Base-by-base conservation (phyloP, 306 rosid genomes). In the Mimosa bimucronata region DNA sequence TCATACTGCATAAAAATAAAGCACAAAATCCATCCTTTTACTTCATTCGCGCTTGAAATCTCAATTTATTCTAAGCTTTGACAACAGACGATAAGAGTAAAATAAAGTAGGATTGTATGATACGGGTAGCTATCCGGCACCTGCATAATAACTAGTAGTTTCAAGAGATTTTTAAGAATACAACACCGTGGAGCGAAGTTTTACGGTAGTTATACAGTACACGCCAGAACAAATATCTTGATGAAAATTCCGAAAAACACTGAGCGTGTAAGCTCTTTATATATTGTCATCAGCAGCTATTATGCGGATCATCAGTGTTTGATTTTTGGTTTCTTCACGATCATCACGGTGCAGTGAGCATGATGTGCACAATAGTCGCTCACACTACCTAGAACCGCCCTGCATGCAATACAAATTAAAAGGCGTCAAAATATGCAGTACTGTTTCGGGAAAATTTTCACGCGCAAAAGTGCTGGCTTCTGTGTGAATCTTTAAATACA, bases 321-420 rank as follows among this genome's bases (percentile, higher is more conserved):
- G 76, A 5, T 16, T 85, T 91, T 89, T n/a, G 97, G 97, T 87
- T 41, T 89, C 92, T 92, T 92, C 85, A 94, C 96, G 7, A 92
- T 89, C 89, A 89, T 89, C 75, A 94, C 88, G 2, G 89, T 81
- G 89, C 94, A 90, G 79, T 83, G 88, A 76, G 97, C 98, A 77
- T 90, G 92, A 79, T 88, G 96, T 41, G 91, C 83, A 85, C 97
- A 94, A 9, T 90, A 90, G 84, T 92, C 98, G 83, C 98, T 94
- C 15, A 92, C 97, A 73, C 97, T 92, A 3, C 94, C 96, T 16
- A 94, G 75, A 52, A 90, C 86, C 18, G 91, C 96, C 88, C 98
- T 89, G 97, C 91, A 85, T 58, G 71, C 21, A 58, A 71, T 19
- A 6, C 9, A 5, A n/a, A n/a, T n/a, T n/a, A n/a, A 2, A 29